These are phyloP conservation scores for Gautieria morchelliformis DNA, from an alignment of 768 basidiomycete species.

Conservation along the genomic window DNA sequence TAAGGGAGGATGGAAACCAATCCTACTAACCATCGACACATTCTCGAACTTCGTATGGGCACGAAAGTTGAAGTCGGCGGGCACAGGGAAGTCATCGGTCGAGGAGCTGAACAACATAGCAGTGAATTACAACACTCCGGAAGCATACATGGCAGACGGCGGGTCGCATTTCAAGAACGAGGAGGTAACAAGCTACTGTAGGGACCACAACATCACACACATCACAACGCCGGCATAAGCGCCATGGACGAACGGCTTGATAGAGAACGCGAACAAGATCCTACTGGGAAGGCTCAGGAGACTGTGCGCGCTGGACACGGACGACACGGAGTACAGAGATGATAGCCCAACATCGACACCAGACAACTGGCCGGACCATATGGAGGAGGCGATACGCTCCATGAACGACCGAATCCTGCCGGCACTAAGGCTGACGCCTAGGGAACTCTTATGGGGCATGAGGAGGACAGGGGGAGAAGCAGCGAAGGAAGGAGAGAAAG, in stretches of 20 bases:
- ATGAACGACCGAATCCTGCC: neutral
- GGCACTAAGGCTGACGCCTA: neutral
- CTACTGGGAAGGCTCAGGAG: constrained; percentile 14
- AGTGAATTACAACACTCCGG: neutral
- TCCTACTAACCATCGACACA: constrained; percentile 23
- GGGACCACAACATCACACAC: neutral
- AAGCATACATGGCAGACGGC: neutral
- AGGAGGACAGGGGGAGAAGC: neutral
- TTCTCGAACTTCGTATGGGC: constrained; percentile 18
- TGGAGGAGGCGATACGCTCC: neutral
- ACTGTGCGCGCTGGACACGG: neutral
- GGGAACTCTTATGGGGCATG: neutral
- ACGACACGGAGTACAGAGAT: neutral
- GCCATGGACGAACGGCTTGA: neutral
- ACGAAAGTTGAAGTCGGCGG: constrained; percentile 10
- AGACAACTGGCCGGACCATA: neutral
- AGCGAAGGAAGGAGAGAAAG: neutral
- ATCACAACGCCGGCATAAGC: neutral
- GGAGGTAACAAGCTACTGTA: neutral
- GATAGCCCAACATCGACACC: too few relatives aligned
- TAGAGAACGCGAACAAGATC: neutral
- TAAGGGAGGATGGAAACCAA: constrained; percentile 22
- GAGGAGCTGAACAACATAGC: neutral
- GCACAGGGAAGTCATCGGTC: neutral
- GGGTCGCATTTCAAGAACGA: neutral